phyloP scores from a whole-genome alignment of 2,329 filamentous ascomycete species.

The Dactylonectria macrodidyma region DNA sequence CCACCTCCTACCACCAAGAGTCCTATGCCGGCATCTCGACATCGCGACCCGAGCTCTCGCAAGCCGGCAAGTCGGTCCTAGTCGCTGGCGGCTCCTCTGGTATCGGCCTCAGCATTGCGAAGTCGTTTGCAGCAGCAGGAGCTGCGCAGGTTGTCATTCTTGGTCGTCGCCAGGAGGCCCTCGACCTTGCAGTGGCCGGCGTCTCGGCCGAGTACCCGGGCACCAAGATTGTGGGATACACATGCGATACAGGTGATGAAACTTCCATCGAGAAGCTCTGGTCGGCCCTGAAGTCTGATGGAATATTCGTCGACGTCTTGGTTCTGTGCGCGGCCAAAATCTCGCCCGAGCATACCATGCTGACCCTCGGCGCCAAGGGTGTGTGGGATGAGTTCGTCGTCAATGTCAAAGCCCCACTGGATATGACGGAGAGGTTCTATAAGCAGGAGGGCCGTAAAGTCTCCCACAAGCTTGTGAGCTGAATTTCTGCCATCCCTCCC shows the following conservation, averaged over 20 bases:
- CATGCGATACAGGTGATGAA: background rate
- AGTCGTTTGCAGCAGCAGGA: conserved; percentile 63
- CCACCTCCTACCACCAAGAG: background rate
- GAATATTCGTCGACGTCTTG: conserved; percentile 18
- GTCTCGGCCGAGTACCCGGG: background rate
- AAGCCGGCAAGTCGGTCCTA: conserved; percentile 66
- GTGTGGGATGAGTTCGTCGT: conserved; percentile 13
- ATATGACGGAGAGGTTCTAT: conserved; percentile 1
- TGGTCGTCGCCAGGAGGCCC: conserved; percentile 37
- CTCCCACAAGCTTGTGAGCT: conserved; percentile 3
- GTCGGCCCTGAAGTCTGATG: background rate
- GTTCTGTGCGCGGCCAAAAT: conserved; percentile 13
- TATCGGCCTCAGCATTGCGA: conserved; percentile 75
- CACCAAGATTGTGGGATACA: background rate
- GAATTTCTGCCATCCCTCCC: too few relatives aligned
- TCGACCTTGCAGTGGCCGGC: conserved; percentile 3
- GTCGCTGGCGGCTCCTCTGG: conserved; percentile 77
- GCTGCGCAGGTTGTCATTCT: conserved; percentile 55
- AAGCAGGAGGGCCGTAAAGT: background rate
- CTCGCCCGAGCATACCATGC: conserved; percentile 18
- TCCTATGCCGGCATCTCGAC: conserved; percentile 5
- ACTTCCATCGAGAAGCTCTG: background rate
- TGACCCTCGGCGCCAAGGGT: conserved; percentile 8
- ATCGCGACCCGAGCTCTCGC: conserved; percentile 53
- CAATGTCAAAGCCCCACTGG: conserved; percentile 16